Evolutionary conservation across 805 yeast species (phyloP), one percentile per base, ranked within the genome.

Genomic region (Saccharomycopsis vini): DNA sequence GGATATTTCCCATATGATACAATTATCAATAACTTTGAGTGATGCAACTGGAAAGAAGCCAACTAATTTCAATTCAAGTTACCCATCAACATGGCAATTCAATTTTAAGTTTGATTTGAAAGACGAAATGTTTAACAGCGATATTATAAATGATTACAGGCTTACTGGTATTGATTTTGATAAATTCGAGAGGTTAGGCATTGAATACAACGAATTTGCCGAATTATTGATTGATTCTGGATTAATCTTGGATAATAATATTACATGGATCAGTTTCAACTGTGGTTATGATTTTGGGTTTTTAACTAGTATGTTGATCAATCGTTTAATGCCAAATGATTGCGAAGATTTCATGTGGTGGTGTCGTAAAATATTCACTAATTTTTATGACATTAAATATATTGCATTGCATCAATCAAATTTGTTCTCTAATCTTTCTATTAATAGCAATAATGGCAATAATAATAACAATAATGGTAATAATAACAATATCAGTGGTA

Each of bases 211-310:
- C 53, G 80, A 77, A 46, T 89, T 92, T 66, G 86, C 95, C 12
- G 95, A 87, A 61, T 66, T 83, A 43, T 68, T 92, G 56, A 82
- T 81, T 47, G 86, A 85, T 46, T 82, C 95, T 39, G 98, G 98
- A 0, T 67, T 92, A 51, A 73, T 89, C 30, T 66, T 92, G 54
- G 79, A 85, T 53, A 69, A 71, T 23, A 64, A 73, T 29, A 75
- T 86, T 37, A 77, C 80, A 42, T 92, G 98, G 98, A 71, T 87
- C 42, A 81, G 95, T 49, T 92, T 82, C 64, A 97, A 92, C 60
- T 80, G 79, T 1, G 98, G 97, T 10, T 92, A 92, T 62, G 98
- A 92, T 61, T 74, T 89, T 58, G 98, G 97, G 1, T 89, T 89
- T 60, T 67, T 92, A 47, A 65, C 88, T 13, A 77, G 94, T 39